Conservation (phyloP, 2,329 filamentous ascomycete species). For the Clonostachys chloroleuca region DNA sequence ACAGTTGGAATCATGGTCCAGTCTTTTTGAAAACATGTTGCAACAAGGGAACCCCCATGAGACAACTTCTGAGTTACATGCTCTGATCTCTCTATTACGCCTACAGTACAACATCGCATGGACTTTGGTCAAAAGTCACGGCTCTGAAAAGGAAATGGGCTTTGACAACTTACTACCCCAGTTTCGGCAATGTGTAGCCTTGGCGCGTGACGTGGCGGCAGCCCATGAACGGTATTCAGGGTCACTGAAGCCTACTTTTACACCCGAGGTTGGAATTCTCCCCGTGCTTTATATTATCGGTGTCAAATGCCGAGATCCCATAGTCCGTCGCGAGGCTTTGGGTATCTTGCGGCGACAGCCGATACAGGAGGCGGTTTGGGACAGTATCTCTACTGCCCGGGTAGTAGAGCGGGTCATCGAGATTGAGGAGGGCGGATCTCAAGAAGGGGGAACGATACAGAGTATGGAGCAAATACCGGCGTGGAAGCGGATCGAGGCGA, state of each 20-base stretch:
- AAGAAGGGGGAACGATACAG: slow-evolving; percentile 4
- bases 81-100: slow-evolving; percentile 17
- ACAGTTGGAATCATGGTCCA: slow-evolving; percentile 17
- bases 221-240: slow-evolving; percentile 13
- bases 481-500: slow-evolving; percentile 18
- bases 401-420: slow-evolving; percentile 24
- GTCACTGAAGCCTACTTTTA: slow-evolving; percentile 18
- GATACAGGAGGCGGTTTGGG: slow-evolving; percentile 24
- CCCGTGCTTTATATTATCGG: slow-evolving; percentile 26
- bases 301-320: slow-evolving; percentile 25
- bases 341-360: slow-evolving; percentile 12
- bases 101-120: slow-evolving; percentile 20
- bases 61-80: slow-evolving; percentile 4
- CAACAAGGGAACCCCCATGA: slow-evolving; percentile 7
- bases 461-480: slow-evolving; percentile 17
- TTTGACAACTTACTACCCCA: slow-evolving; percentile 19
- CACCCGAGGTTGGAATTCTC: slow-evolving; percentile 22
- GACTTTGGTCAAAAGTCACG: slow-evolving; percentile 14
- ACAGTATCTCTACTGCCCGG: slow-evolving; percentile 18
- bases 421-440: slow-evolving; percentile 21
- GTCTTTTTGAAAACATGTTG: slow-evolving; percentile 16
- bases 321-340: slow-evolving; percentile 20
- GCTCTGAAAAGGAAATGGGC: slow-evolving; percentile 17
- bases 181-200: slow-evolving; percentile 16
- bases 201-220: slow-evolving; percentile 12